Percentiles rank a stretch among this genome's conserved stretches.
Conservation (phyloP, 768 basidiomycete genomes). For the Mycena galopus region DNA sequence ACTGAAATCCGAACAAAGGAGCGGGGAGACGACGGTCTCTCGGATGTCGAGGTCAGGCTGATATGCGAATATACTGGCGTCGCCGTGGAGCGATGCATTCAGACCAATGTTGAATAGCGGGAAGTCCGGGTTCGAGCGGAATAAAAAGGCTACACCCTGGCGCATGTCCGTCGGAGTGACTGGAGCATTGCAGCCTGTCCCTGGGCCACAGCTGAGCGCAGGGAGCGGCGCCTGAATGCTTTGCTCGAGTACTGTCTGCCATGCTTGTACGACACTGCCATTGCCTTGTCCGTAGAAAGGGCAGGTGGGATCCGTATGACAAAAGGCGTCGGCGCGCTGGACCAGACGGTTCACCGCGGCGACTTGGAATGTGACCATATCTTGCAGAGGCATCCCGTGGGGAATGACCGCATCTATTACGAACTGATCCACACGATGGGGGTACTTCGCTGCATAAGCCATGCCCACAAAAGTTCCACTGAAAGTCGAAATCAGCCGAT, state of each 20-base stretch:
- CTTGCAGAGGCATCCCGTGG: conserved; percentile 8
- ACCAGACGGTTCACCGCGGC: conserved; percentile 34
- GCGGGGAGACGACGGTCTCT: conserved; percentile 14
- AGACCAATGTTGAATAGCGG: conserved; percentile 17
- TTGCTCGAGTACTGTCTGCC: conserved; percentile 22
- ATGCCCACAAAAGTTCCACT: conserved; percentile 20
- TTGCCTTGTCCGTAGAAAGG: conserved; percentile 38
- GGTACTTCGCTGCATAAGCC: conserved; percentile 28
- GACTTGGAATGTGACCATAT: conserved; percentile 27
- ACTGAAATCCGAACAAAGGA: conserved; percentile 32
- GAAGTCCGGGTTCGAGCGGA: conserved; percentile 25
- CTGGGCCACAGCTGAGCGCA: conserved; percentile 25
- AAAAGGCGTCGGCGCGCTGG: conserved; percentile 37
- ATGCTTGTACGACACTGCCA: conserved; percentile 48
- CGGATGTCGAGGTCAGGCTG: conserved; percentile 4
- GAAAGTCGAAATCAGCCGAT: not conserved
- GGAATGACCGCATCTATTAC: conserved; percentile 28
- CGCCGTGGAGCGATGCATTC: conserved; percentile 23
- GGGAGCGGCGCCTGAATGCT: conserved; percentile 20
- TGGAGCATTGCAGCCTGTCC: conserved; percentile 17
- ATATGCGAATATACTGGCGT: conserved; percentile 31
- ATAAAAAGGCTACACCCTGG: not conserved
- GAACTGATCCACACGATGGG: conserved; percentile 27
- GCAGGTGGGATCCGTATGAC: conserved; percentile 30
- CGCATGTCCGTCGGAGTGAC: conserved; percentile 29